These are phyloP conservation scores for Steccherinum ochraceum DNA, from an alignment of 768 basidiomycete genomes.

Conservation along the genomic window DNA sequence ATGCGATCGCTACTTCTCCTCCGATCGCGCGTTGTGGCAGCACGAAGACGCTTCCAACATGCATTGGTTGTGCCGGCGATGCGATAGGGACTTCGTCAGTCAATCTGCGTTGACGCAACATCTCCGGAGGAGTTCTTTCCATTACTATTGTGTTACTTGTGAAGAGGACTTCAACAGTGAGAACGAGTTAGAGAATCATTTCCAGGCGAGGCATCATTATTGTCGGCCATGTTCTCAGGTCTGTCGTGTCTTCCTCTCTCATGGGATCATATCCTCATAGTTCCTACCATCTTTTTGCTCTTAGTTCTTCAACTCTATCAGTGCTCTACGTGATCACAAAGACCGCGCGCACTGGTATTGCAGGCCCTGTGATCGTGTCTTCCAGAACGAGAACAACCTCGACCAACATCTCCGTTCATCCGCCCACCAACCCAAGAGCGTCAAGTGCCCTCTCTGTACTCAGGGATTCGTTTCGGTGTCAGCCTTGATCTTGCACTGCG, in stretches of 20 bases:
- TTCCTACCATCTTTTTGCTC: too few species aligned
- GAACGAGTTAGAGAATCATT: conserved; percentile 34
- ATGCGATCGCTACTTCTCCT: conserved; percentile 21
- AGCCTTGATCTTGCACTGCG: conserved; percentile 57
- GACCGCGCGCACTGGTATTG: conserved; percentile 33
- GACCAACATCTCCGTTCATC: conserved; percentile 48
- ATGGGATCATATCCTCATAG: not conserved
- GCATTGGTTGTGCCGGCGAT: conserved; percentile 43
- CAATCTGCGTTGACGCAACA: conserved; percentile 38
- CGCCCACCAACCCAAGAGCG: conserved; percentile 34
- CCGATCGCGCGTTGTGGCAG: conserved; percentile 16
- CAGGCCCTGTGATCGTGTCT: conserved; percentile 34
- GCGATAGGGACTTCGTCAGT: conserved; percentile 39
- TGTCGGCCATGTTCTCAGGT: conserved; percentile 24
- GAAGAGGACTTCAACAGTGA: conserved; percentile 32
- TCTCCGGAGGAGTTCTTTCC: conserved; percentile 41
- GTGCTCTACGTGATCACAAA: conserved; percentile 33
- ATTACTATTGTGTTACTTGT: conserved; percentile 50
- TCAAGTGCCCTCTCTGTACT: conserved; percentile 38
- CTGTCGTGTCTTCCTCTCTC: too few species aligned
- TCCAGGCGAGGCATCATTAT: conserved; percentile 31
- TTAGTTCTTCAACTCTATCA: conserved; percentile 31
- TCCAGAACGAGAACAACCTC: conserved; percentile 35
- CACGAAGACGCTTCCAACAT: conserved; percentile 19
- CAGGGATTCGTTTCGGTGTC: conserved; percentile 43